Evolutionary conservation across 2,329 filamentous ascomycete species (phyloP), one percentile per base, ranked within the genome.

Genomic region (Phoma herbarum): DNA sequence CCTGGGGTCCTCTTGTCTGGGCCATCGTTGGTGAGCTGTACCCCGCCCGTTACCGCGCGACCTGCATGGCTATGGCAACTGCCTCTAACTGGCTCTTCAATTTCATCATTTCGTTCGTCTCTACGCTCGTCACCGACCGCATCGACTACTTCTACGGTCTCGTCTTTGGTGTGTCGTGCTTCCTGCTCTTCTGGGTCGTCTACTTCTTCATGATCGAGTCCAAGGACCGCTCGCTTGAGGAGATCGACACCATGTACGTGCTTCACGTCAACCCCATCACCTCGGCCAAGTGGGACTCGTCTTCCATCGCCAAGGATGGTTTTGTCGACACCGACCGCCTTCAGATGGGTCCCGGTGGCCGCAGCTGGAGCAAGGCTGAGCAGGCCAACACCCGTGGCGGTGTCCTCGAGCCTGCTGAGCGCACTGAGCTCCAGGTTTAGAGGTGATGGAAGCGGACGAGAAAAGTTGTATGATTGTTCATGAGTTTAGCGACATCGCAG

Each of bases 191-290:
- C 1, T 64, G 87, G 0, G 74, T 92, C 29, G 88, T 93, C 43
- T 93, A 90, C 80, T 91, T 93, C 79, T 92, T 92, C 76, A 85
- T 93, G 64, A 86, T 90, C 46, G 90, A 93, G 75, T 89, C 87
- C 41, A 88, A 90, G 74, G 90, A 87, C 57, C 86, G 90, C 8
- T 88, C 86, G 0, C 82, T 94, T 1, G 91, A 94, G 77, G 90
- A 93, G 75, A 90, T 94, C 51, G 91, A 94, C 69, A 83, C 85
- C 60, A 85, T 86, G 82, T 93, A 92, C 64, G 79, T 91, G 35
- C 81, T 88, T 49, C 80, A 80, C 33, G 87, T 91, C 45, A 85
- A 81, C 68, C 88, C 89, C 0, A 86, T 86, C 78, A 85, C 87
- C 76, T 88, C 85, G 63, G 69, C 79, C 20, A 81, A 83, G 58